A percentile compares a stretch with the other conserved stretches of the same genome.
Conservation (phyloP, 257 asterid genomes). For the Scutellaria baicalensis region DNA sequence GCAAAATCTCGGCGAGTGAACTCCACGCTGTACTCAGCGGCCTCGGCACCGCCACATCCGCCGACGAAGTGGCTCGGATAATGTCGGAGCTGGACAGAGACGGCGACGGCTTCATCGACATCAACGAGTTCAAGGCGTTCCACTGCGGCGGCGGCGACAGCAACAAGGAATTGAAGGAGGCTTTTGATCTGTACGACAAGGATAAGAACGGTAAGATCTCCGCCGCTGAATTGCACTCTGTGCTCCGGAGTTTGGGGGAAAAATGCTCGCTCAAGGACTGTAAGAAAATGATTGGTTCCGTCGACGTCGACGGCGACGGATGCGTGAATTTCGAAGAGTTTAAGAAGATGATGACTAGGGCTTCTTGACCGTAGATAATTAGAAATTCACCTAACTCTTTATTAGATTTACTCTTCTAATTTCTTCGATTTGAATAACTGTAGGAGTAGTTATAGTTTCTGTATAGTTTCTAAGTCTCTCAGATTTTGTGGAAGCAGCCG, state of each 20-base stretch:
- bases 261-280: conserved; percentile 73
- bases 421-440: background rate
- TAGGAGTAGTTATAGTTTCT: conserved; percentile 17
- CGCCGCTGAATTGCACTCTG: conserved; percentile 58
- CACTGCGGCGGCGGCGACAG: conserved; percentile 30
- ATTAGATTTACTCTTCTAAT: background rate
- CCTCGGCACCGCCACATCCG: conserved; percentile 42
- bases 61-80: conserved; percentile 48
- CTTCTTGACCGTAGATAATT: background rate
- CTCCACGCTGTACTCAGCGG: conserved; percentile 23
- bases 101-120: conserved; percentile 87
- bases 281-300: conserved; percentile 62
- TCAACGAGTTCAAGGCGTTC: conserved; percentile 67
- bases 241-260: conserved; percentile 59
- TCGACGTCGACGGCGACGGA: conserved; percentile 89
- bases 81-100: conserved; percentile 75
- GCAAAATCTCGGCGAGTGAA: conserved; percentile 22
- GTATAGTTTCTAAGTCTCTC: conserved; percentile 8
- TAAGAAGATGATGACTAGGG: conserved; percentile 71
- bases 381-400: conserved; percentile 2
- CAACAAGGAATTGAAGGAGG: conserved; percentile 65
- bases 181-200: conserved; percentile 70
- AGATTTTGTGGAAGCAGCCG: background rate
- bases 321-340: conserved; percentile 85
- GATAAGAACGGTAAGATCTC: conserved; percentile 83